Base-by-base conservation (phyloP, 1,139 yeast genomes). In the Debaryomyces robertsiae region DNA sequence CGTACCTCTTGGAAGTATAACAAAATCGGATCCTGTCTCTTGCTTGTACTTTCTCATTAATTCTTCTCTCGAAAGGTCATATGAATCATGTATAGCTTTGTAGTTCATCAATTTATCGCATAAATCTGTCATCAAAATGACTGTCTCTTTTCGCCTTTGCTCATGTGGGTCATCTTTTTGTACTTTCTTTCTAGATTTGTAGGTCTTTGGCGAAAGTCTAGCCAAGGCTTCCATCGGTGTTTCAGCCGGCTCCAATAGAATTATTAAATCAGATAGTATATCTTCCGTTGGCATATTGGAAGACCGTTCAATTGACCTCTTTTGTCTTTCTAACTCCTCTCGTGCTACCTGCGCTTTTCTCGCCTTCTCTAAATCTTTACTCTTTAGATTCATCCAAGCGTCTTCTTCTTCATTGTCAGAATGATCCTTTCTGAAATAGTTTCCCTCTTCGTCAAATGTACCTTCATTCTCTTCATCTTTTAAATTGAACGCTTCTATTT, bases 401-500 rank as follows among this genome's bases (percentile, higher is more conserved):
- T 78, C 82, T 36, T 74, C 75, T 35, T 68, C 66, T 34, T 56
- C 60, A 18, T 57, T 65, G 3, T 57, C 61, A 3, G 54, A 58
- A 3, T 60, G 53, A 2, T 67, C 67, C 3, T 65, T 60, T 27
- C 75, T 65, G n/a, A 79, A 61, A 49, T 68, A 83, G 51, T 81
- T 82, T 2, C 90, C 89, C 28, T 77, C 79, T 23, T 64, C 70
- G 53, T 84, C 90, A 42, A 82, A 82, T 3, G 61, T 60, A 1
- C 91, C 93, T 36, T 77, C 81, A 40, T 73, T 74, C 32, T 69
- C 60, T 51, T 85, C 93, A 22, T 77, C 67, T 25, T 73, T 59
- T 38, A 85, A 60, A 53, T 78, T 74, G 60, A 86, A 86, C 0
- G 86, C 77, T 47, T 84, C 93, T 3, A 83, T 43, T 48, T 74